Percentiles rank a stretch among this genome's conserved stretches.
Conservation (phyloP, 2,329 filamentous ascomycete species). For the Scedosporium aurantiacum region DNA sequence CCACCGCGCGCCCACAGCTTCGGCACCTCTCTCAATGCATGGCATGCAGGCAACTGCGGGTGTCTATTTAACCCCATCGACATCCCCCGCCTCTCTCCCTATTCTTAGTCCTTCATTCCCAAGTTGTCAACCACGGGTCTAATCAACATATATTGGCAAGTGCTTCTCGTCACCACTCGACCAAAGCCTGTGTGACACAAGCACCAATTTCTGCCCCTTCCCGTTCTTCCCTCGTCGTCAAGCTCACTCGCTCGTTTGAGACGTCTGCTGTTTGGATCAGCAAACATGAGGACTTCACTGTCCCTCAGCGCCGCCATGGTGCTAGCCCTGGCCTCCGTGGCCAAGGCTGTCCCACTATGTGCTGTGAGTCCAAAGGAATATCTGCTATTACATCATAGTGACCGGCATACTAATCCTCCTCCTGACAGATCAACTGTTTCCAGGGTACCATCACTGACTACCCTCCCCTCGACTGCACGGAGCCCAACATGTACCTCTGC, state of each 20-base stretch:
- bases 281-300: not conserved
- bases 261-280: not conserved
- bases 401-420: not conserved
- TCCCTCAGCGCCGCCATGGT: not conserved
- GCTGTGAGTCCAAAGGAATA: not conserved
- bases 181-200: too few species aligned
- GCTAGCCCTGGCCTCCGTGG: not conserved
- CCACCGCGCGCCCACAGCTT: too few species aligned
- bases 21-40: not conserved
- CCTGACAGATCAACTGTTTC: not conserved
- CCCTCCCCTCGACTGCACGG: conserved; percentile 1
- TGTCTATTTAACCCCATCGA: not conserved
- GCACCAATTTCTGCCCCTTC: too few species aligned
- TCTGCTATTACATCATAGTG: not conserved
- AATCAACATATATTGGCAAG: not conserved
- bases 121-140: not conserved
- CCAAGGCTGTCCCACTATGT: not conserved
- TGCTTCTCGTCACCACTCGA: too few species aligned
- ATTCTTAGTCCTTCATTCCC: not conserved
- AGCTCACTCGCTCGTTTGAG: not conserved
- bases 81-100: not conserved
- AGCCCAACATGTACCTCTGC: not conserved
- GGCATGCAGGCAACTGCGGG: not conserved
- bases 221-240: not conserved
- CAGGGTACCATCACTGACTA: not conserved